phyloP scores from a whole-genome alignment of 192 early-diverging fungal species.

The Dimargaris cristalligena region DNA sequence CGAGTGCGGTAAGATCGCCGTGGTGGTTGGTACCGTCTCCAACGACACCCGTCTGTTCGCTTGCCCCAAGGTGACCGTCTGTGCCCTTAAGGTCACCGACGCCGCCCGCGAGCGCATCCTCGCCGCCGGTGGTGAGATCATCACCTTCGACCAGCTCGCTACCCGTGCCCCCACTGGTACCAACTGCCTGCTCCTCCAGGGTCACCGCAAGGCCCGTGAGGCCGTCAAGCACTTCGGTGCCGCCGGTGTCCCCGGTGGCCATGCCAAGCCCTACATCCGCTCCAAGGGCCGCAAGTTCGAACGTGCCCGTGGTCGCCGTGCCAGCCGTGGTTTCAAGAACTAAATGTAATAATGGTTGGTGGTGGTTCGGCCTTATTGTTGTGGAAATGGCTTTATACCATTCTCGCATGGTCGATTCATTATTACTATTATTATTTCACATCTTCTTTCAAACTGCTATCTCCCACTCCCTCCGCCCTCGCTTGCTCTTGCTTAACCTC shows the following conservation, averaged over 20 bases:
- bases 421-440: too few species aligned
- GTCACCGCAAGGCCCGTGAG: slow-evolving; percentile 84
- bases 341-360: slow-evolving; percentile 24
- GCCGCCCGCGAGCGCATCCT: slow-evolving; percentile 92
- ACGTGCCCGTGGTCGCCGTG: slow-evolving; percentile 96
- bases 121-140: slow-evolving; percentile 95
- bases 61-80: slow-evolving; percentile 88
- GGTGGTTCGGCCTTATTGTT: too few species aligned
- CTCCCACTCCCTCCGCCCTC: too few species aligned
- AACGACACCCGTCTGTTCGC: slow-evolving; percentile 88
- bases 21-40: slow-evolving; percentile 91
- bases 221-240: slow-evolving; percentile 98
- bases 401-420: too few species aligned
- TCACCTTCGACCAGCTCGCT: slow-evolving; percentile 99
- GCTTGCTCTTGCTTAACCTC: too few species aligned
- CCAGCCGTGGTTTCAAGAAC: slow-evolving; percentile 94
- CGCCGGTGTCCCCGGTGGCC: slow-evolving; percentile 50
- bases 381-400: too few species aligned
- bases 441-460: too few species aligned
- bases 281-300: slow-evolving; percentile 99
- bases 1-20: slow-evolving; percentile 71
- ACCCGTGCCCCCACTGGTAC: slow-evolving; percentile 93
- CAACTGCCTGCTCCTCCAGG: slow-evolving; percentile 90
- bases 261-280: slow-evolving; percentile 81
- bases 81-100: slow-evolving; percentile 90